Evolutionary conservation across 2,329 filamentous ascomycete genomes (phyloP), one percentile per base, ranked within the genome.

Genomic region (Colletotrichum sublineola): DNA sequence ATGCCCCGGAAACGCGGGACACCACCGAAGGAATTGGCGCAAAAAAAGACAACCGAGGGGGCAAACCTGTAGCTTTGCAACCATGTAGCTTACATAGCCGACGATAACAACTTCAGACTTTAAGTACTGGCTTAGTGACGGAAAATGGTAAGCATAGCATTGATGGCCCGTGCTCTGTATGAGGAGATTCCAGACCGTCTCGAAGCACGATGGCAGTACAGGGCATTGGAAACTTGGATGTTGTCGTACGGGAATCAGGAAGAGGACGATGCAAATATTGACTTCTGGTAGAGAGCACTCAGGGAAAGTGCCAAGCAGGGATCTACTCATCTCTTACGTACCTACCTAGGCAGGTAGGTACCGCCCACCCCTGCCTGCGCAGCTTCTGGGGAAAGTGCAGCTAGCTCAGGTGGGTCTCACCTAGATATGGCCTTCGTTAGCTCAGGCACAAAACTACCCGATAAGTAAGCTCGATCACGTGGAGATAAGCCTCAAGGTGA

Each of bases 361-460:
- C 44, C 4, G 14, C 42, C 20, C 11, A 29, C 18, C 50, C 48
- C 33, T 50, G 60, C n/a, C 46, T n/a, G 5, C 20, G 42, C 48
- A 48, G 40, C 18, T 57, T 31, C 36, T 42, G 53, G 46, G 65
- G 36, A 57, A 63, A n/a, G 44, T 63, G 38, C 58, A 71, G 65
- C 68, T 58, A 71, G 65, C 68, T 58, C 36, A 58, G 18, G 53
- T 71, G 58, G 29, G n/a, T 18, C 52, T 46, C 36, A 12, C 3
- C 69, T 36, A 42, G 15, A 58, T 24, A 24, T 2, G 44, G 12
- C 36, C 29, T 36, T 33, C 33, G 5, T 20, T 42, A 14, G 20
- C 64, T 15, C 42, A 29, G 14, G 44, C 24, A 56, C 67, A 29
- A 8, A 18, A 11, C 20, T 55, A 63, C 38, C 53, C 12, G 62